Evolutionary conservation across 1,284 basidiomycete species (phyloP).

Genomic region (Tranzscheliella williamsii): DNA sequence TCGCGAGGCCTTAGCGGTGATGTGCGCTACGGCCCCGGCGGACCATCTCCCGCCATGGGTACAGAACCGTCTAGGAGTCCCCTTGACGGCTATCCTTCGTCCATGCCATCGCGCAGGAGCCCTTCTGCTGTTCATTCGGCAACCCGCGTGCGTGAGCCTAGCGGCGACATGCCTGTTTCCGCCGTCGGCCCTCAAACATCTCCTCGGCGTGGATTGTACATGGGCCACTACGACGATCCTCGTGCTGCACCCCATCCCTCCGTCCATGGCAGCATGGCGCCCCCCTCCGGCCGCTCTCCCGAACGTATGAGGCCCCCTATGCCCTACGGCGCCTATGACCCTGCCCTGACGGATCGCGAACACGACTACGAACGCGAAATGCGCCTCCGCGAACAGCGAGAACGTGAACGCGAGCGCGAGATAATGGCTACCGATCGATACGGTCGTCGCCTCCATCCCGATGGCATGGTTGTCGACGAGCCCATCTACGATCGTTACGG

Average conservation of each 20-base stretch:
- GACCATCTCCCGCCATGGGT: constrained; percentile 14
- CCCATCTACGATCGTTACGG: constrained; percentile 32
- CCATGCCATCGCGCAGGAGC: constrained; percentile 23
- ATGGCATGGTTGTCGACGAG: constrained; percentile 23
- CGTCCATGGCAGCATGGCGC: constrained; percentile 18
- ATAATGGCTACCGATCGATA: constrained; percentile 35
- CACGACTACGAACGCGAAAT: constrained; percentile 16
- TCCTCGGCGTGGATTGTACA: constrained; percentile 22
- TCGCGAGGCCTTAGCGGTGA: constrained; percentile 20
- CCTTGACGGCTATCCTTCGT: constrained; percentile 12
- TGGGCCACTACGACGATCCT: constrained; percentile 27
- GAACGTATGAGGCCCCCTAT: constrained; percentile 33
- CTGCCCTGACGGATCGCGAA: constrained; percentile 26
- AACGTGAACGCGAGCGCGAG: constrained; percentile 17
- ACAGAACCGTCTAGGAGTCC: constrained; percentile 20
- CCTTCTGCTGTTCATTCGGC: constrained; percentile 10
- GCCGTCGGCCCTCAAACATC: constrained; percentile 25
- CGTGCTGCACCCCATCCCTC: constrained; percentile 15
- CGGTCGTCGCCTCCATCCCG: constrained; percentile 22
- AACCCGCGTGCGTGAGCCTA: constrained; percentile 19
- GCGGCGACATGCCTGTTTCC: constrained; percentile 18
- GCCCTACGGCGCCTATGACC: constrained; percentile 23
- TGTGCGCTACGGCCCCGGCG: constrained; percentile 12
- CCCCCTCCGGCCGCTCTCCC: constrained; percentile 27
- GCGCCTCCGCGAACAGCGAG: constrained; percentile 9